These are phyloP conservation scores for Oligophagozyma castellii DNA, from an alignment of 1,139 yeast genomes.

Conservation along the genomic window DNA sequence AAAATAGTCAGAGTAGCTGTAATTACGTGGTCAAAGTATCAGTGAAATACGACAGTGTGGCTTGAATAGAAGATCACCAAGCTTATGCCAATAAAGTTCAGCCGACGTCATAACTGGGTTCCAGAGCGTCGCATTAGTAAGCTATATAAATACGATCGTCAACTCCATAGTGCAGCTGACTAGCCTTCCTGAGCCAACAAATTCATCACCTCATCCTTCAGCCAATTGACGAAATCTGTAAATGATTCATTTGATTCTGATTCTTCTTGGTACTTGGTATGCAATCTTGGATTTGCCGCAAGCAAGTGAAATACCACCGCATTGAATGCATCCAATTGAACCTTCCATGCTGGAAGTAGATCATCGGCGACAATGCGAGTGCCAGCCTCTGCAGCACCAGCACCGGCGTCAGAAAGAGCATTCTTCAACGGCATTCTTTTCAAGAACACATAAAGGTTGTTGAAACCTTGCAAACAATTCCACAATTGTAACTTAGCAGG, in stretches of 20 bases:
- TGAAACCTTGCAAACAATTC: slow-evolving; percentile 14
- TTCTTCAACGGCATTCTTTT: slow-evolving; percentile 11
- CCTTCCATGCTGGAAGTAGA: slow-evolving; percentile 13
- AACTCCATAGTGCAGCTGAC: too few relatives aligned
- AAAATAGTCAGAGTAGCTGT: too few relatives aligned
- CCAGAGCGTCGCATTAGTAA: too few relatives aligned
- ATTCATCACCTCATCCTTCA: slow-evolving; percentile 11
- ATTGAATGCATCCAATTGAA: slow-evolving; percentile 12
- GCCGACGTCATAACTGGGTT: too few relatives aligned
- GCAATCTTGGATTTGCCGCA: slow-evolving; percentile 6
- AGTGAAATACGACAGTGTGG: too few relatives aligned
- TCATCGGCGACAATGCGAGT: slow-evolving; percentile 12
- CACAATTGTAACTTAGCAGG: slow-evolving; percentile 5
- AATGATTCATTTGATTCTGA: slow-evolving; percentile 9
- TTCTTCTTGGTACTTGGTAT: slow-evolving; percentile 6
- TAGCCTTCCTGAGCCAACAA: slow-evolving; percentile 4
- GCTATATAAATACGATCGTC: too few relatives aligned
- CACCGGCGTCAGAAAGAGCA: too few relatives aligned
- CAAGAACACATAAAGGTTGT: slow-evolving; percentile 11
- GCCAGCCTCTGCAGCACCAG: too few relatives aligned
- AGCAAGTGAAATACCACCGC: slow-evolving; percentile 9
- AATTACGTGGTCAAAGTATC: too few relatives aligned
- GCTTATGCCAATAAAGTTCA: too few relatives aligned
- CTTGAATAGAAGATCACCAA: too few relatives aligned
- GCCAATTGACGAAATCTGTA: slow-evolving; percentile 10